phyloP scores from a whole-genome alignment of 495 filamentous ascomycete genomes.

The Aspergillus kassunensis region DNA sequence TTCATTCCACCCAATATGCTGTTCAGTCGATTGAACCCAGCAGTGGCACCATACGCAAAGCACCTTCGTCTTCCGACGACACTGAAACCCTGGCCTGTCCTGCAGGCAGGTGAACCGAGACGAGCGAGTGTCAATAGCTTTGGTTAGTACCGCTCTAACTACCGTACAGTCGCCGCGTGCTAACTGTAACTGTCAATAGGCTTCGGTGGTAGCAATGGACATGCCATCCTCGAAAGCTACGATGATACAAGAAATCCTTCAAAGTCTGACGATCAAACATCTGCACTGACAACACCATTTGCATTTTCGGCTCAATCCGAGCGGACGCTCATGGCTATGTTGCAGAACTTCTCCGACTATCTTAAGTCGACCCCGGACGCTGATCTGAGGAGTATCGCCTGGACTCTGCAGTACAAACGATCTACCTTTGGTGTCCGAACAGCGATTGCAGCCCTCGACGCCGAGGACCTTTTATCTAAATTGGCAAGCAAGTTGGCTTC shows the following conservation, averaged over 20 bases:
- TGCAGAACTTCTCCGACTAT: too few relatives aligned
- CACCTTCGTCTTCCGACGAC: slow-evolving; percentile 13
- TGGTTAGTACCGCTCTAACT: neutral
- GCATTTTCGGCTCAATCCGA: slow-evolving; percentile 23
- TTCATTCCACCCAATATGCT: slow-evolving; percentile 53
- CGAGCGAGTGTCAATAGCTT: slow-evolving; percentile 53
- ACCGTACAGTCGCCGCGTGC: neutral
- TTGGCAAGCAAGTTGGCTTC: too few relatives aligned
- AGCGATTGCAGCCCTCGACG: neutral
- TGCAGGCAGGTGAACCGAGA: slow-evolving; percentile 33
- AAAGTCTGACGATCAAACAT: neutral
- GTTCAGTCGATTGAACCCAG: slow-evolving; percentile 43
- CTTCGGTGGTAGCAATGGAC: slow-evolving; percentile 61
- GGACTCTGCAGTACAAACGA: neutral
- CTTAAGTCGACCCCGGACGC: neutral
- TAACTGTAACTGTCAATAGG: slow-evolving; percentile 26
- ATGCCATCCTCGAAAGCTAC: slow-evolving; percentile 52
- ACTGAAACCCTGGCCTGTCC: slow-evolving; percentile 14
- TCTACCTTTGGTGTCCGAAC: neutral
- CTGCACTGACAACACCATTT: slow-evolving; percentile 1
- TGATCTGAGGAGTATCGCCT: neutral
- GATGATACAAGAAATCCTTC: neutral
- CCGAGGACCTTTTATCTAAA: too few relatives aligned
- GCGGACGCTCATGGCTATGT: neutral
- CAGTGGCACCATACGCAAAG: slow-evolving; percentile 5